Conservation (phyloP, 805 yeast species). For the Monosporozyma aerobia region DNA sequence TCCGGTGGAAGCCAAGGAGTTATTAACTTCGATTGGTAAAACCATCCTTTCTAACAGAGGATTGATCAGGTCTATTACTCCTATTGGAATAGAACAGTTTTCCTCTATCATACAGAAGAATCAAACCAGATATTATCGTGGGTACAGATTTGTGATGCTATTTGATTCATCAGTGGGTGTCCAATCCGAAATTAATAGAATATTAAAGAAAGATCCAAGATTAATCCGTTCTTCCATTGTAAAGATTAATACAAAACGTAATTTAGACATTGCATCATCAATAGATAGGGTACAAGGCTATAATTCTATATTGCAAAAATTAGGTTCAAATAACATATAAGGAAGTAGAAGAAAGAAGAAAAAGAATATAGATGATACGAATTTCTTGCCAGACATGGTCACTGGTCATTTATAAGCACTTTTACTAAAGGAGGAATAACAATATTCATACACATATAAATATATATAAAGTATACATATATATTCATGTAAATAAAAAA, state of each 20-base stretch:
- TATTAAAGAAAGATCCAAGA: constrained; percentile 82
- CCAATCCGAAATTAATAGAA: constrained; percentile 74
- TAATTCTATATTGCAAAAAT: constrained; percentile 13
- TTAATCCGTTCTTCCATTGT: constrained; percentile 70
- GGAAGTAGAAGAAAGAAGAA: neutral
- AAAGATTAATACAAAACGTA: constrained; percentile 46
- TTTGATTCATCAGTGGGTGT: constrained; percentile 83
- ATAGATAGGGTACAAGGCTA: constrained; percentile 36
- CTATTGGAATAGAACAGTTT: constrained; percentile 61
- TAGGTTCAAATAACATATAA: neutral
- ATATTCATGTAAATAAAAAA: neutral
- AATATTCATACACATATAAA: neutral
- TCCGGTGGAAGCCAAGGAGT: constrained; percentile 54
- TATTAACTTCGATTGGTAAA: constrained; percentile 64
- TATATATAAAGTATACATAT: neutral
- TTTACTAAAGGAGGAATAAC: neutral
- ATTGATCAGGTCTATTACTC: constrained; percentile 74
- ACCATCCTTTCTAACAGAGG: constrained; percentile 84
- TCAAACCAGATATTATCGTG: constrained; percentile 85
- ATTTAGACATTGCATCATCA: constrained; percentile 49
- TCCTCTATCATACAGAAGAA: constrained; percentile 78
- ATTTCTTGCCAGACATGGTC: no score
- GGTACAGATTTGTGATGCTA: constrained; percentile 75
- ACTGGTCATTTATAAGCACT: neutral
- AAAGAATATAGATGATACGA: neutral